Conservation (phyloP, 228 moss, liverwort and hornwort species). For the Sphagnum magellanicum region DNA sequence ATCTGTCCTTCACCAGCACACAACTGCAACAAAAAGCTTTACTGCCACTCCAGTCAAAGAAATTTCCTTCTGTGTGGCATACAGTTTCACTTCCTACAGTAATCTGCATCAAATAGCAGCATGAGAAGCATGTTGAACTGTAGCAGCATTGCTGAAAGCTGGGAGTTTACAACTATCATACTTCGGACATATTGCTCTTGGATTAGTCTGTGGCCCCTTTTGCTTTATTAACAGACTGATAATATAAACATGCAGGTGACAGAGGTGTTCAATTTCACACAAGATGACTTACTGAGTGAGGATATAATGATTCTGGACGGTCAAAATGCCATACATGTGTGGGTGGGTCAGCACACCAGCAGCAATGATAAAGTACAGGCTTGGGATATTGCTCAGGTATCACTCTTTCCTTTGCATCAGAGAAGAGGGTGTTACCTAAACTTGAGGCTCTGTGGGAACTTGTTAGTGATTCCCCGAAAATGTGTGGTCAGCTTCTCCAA, state of each 20-base stretch:
- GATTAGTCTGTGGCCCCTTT: too few relatives aligned
- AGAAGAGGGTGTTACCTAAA: not conserved
- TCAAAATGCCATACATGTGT: conserved; percentile 54
- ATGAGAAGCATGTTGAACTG: too few relatives aligned
- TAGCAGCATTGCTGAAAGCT: too few relatives aligned
- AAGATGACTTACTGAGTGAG: conserved; percentile 90
- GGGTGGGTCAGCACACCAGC: conserved; percentile 76
- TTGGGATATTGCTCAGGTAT: conserved; percentile 60
- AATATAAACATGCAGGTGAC: conserved; percentile 33
- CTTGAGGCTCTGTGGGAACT: not conserved
- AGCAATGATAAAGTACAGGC: conserved; percentile 43
- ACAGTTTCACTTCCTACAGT: too few relatives aligned
- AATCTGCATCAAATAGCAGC: too few relatives aligned
- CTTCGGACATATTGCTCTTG: too few relatives aligned
- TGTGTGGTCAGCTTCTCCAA: not conserved
- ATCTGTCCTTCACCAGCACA: too few relatives aligned
- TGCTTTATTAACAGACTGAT: not conserved
- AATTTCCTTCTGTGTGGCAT: too few relatives aligned
- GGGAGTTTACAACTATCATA: too few relatives aligned
- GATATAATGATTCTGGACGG: conserved; percentile 88
- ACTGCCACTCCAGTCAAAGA: too few relatives aligned
- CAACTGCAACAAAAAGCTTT: too few relatives aligned
- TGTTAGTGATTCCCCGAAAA: not conserved
- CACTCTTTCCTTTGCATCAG: not conserved
- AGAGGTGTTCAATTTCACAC: conserved; percentile 84